These are phyloP conservation scores for Pleurotus ostreatus DNA, from an alignment of 768 basidiomycete species.

Conservation along the genomic window DNA sequence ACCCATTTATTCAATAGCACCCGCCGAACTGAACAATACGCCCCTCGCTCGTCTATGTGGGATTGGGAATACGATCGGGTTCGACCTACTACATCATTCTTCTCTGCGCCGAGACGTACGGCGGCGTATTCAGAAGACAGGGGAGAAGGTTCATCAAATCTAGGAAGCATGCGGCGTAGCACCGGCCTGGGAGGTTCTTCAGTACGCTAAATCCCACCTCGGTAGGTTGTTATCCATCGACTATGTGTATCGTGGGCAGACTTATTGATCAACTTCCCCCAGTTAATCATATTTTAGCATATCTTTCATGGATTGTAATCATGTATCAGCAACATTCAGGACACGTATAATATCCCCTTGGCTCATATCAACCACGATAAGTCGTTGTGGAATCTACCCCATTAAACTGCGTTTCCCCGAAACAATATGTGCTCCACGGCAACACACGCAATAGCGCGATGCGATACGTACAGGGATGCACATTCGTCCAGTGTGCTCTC, in stretches of 20 bases:
- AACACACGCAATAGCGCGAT: background rate
- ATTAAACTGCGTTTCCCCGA: background rate
- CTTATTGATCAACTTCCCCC: too few relatives aligned
- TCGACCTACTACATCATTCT: constrained; percentile 22
- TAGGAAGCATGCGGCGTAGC: constrained; percentile 71
- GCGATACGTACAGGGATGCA: background rate
- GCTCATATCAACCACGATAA: background rate
- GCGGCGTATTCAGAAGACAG: constrained; percentile 40
- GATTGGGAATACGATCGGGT: constrained; percentile 57
- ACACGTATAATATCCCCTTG: background rate
- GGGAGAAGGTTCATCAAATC: constrained; percentile 64
- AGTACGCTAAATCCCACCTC: constrained; percentile 24
- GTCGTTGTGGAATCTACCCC: too few relatives aligned
- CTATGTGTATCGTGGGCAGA: too few relatives aligned
- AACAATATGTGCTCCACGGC: background rate
- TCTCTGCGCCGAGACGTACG: constrained; percentile 23
- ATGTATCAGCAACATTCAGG: too few relatives aligned
- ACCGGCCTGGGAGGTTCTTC: constrained; percentile 79
- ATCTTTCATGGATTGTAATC: too few relatives aligned
- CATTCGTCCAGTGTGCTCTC: background rate
- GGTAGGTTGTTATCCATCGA: too few relatives aligned
- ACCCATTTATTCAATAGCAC: constrained; percentile 47
- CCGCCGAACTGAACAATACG: constrained; percentile 19
- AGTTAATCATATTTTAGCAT: too few relatives aligned
- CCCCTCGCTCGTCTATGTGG: constrained; percentile 31